Evolutionary conservation across 1,139 yeast species (phyloP), one percentile per base, ranked within the genome.

Genomic region (Nakaseomyces bracarensis): DNA sequence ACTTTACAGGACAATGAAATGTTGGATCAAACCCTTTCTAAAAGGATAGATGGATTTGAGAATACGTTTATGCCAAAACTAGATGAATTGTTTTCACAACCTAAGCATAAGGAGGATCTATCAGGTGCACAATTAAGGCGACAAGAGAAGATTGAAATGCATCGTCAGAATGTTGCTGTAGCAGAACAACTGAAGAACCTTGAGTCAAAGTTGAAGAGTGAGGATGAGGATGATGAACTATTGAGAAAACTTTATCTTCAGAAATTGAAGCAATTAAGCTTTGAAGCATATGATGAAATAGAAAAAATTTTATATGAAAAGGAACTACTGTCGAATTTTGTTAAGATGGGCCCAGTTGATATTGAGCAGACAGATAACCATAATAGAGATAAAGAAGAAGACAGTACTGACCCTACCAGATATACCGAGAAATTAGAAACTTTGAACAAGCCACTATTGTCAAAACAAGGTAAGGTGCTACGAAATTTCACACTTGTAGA

Each of bases 401-500:
- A 44, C 29, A 47, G 43, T 19, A 45, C 46, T 11, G 64, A 63
- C 44, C 51, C 63, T 2, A 54, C 65, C 21, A 74, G 71, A 0
- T 79, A 68, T 53, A 78, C 85, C 1, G 71, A 79, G 0, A 74
- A 63, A 45, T 54, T 79, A 20, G 86, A 79, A 52, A 48, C 65
- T 0, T 49, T 70, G 19, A 60, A 63, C 36, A 61, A 64, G 22
- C 65, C 61, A 1, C 61, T 82, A 27, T 49, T 83, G 4, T 74
- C 82, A 1, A 74, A 74, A 49, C 75, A 75, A 40, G 96, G 96
- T 3, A 82, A 79, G 59, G 81, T 87, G 1, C 64, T 85, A 31
- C 75, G 83, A 50, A 97, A 96, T 6, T 91, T 91, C 61, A 84
- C 93, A 0, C 73, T 91, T 23, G 77, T 86, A 5, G 68, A 78